Evolutionary conservation across 2,329 filamentous ascomycete species (phyloP).

Genomic region (Talaromyces funiculosus): DNA sequence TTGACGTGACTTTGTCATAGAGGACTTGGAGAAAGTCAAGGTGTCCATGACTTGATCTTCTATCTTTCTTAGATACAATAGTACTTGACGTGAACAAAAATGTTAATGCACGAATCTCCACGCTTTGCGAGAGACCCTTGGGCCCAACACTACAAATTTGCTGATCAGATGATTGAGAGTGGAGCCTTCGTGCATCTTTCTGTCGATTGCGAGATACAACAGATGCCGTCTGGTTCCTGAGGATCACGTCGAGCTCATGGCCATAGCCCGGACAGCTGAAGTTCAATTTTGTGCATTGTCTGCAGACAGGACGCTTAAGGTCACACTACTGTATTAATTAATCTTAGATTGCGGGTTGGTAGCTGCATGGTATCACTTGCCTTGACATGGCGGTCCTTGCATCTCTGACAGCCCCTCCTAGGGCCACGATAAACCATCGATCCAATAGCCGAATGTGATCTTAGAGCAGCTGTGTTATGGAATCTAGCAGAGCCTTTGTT

Average conservation of each 20-base stretch:
- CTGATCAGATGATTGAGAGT: neutral
- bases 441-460: neutral
- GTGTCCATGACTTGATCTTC: conserved; percentile 9
- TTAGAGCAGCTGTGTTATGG: neutral
- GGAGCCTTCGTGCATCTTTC: neutral
- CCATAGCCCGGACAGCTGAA: conserved; percentile 9
- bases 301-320: conserved; percentile 7
- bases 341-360: neutral
- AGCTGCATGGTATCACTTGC: neutral
- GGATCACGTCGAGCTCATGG: conserved; percentile 9
- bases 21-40: conserved; percentile 8
- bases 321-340: conserved; percentile 3
- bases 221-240: conserved; percentile 10
- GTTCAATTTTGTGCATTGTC: conserved; percentile 7
- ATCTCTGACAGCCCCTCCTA: conserved; percentile 12
- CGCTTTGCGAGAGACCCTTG: neutral
- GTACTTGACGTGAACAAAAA: neutral
- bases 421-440: conserved; percentile 12
- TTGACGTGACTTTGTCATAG: neutral
- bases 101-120: neutral
- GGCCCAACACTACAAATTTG: neutral
- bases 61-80: neutral
- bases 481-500: neutral
- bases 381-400: conserved; percentile 13
- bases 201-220: conserved; percentile 6